These are phyloP conservation scores for Rhodocollybia butyracea DNA, from an alignment of 768 basidiomycete genomes.

Conservation along the genomic window DNA sequence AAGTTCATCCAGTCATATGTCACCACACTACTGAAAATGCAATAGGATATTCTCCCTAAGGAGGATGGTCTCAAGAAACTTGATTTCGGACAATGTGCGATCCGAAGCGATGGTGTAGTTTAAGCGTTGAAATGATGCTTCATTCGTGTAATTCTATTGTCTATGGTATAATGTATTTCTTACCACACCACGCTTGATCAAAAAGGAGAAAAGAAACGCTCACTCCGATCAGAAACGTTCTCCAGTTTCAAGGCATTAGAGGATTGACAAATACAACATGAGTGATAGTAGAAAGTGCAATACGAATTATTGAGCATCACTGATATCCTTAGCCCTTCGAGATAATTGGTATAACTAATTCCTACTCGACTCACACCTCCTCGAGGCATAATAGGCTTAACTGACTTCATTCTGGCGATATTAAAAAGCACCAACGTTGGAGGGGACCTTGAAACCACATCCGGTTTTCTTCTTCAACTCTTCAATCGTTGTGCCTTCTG, in stretches of 20 bases:
- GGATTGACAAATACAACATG: too few species aligned
- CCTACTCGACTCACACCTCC: not conserved
- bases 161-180: not conserved
- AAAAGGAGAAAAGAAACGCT: too few species aligned
- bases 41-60: constrained; percentile 65
- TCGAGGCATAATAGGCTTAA: not conserved
- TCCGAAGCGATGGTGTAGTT: constrained; percentile 55
- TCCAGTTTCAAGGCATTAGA: too few species aligned
- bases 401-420: not conserved
- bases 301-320: too few species aligned
- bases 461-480: constrained; percentile 87
- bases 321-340: too few species aligned
- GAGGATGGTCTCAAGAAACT: constrained; percentile 58
- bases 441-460: constrained; percentile 68
- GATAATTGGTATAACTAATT: too few species aligned
- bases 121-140: not conserved
- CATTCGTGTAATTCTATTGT: not conserved
- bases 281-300: too few species aligned
- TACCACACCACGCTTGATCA: too few species aligned
- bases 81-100: constrained; percentile 63
- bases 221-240: too few species aligned
- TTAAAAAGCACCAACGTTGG: constrained; percentile 47
- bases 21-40: not conserved
- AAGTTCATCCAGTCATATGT: constrained; percentile 16
- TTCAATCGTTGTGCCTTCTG: constrained; percentile 80